These are phyloP conservation scores for Pythium phragmitis DNA, from an alignment of 352 stramenopile genomes.

Conservation along the genomic window DNA sequence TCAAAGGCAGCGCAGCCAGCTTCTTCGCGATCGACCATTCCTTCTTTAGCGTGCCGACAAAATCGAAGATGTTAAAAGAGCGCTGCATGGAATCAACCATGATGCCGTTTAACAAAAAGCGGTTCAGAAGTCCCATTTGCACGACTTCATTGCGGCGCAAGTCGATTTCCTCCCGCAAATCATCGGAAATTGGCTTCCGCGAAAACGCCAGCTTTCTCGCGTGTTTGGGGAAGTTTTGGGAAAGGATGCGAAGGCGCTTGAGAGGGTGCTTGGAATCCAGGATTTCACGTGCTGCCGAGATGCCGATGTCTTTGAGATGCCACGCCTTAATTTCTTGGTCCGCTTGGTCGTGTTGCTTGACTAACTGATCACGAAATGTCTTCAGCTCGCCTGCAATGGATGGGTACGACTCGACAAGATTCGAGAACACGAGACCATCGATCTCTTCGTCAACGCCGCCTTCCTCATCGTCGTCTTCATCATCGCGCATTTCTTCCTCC, in stretches of 20 bases:
- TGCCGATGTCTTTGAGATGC: constrained; percentile 88
- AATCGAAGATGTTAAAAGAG: constrained; percentile 92
- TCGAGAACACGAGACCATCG: constrained; percentile 63
- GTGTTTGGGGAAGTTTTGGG: constrained; percentile 90
- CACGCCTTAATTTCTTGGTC: constrained; percentile 68
- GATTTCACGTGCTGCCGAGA: constrained; percentile 76
- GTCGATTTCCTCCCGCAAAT: constrained; percentile 49
- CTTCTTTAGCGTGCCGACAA: constrained; percentile 76
- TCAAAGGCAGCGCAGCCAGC: constrained; percentile 48
- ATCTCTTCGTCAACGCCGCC: constrained; percentile 57
- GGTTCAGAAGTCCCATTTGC: constrained; percentile 45
- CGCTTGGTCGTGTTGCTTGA: constrained; percentile 45
- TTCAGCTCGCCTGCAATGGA: constrained; percentile 50
- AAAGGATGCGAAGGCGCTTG: constrained; percentile 69
- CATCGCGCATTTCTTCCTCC: constrained; percentile 30
- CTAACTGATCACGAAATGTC: constrained; percentile 48
- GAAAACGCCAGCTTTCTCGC: constrained; percentile 74
- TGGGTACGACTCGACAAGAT: constrained; percentile 40
- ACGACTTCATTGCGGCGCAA: constrained; percentile 33
- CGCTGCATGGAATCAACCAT: constrained; percentile 70
- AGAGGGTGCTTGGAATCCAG: constrained; percentile 76
- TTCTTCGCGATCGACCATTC: constrained; percentile 80
- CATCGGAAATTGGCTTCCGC: constrained; percentile 46
- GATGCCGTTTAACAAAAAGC: constrained; percentile 89
- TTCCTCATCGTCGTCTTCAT: constrained; percentile 40